Evolutionary conservation across 805 yeast genomes (phyloP), one percentile per base, ranked within the genome.

Genomic region (Yarrowia alimentaria): DNA sequence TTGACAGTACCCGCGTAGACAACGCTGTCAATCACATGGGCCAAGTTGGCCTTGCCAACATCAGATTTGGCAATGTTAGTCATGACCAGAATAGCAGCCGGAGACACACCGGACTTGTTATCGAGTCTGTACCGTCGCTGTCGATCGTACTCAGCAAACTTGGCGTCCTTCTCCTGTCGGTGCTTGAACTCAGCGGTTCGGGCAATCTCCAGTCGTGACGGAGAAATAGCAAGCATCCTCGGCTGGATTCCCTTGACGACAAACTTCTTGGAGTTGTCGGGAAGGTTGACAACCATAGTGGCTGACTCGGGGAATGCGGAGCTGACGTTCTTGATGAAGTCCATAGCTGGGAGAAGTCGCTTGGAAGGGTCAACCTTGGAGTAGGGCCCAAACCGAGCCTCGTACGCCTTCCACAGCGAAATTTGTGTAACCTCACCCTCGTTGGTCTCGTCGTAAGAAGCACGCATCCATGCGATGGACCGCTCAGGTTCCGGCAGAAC

Each of bases 231-330:
- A n/a, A n/a, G n/a, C 52, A 65, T 68, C 59, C 99, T 77, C 20
- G 99, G 98, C 64, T 85, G 89, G 53, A 93, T 86, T 10, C 99
- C 98, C 67, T 86, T 86, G 61, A 93, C 93, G 34, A 93, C 87
- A 61, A 93, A 93, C 64, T 83, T 85, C 61, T 87, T 82, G 1
- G 83, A 81, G 11, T 77, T 80, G 11, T 79, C 72, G 5, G 80
- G 75, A 32, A 78, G 73, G 50, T 78, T 78, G 18, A 91, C 79
- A 12, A 93, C 98, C 91, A 89, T 90, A 0, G 99, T 98, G 48
- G 86, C 83, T 3, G 96, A 88, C 59, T 81, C 78, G 13, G 85
- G 82, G 64, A 93, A 93, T 1, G 96, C 95, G 54, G 80, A 79
- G 25, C 90, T 83, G 16, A 91, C 98, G 62, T 93, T 91, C 60